Conservation (phyloP, 176 grass and related monocot genomes). For the Musa itinerans region DNA sequence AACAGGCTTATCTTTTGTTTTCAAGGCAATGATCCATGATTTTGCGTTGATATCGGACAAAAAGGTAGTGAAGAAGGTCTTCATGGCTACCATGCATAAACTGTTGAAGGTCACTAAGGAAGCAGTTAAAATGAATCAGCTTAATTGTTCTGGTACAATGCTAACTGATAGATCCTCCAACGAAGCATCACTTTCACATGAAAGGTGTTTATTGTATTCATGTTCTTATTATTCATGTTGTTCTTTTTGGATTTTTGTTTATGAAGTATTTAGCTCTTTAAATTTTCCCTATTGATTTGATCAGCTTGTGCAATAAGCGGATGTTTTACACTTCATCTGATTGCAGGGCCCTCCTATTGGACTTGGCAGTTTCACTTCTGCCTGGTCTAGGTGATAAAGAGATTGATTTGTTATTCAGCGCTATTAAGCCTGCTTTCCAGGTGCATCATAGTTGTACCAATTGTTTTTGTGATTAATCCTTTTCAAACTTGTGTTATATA, state of each 20-base stretch:
- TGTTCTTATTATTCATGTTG: not conserved
- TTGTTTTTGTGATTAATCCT: not conserved
- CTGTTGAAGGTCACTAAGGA: slow-evolving; percentile 58
- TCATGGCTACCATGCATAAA: slow-evolving; percentile 52
- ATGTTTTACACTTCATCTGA: slow-evolving; percentile 11
- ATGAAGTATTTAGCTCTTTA: not conserved
- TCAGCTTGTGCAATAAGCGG: not conserved
- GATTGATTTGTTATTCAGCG: slow-evolving; percentile 62
- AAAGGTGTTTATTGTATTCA: slow-evolving; percentile 1
- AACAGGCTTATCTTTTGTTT: slow-evolving; percentile 24
- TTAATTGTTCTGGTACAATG: slow-evolving; percentile 39
- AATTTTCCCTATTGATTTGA: slow-evolving; percentile 19
- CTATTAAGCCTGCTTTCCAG: slow-evolving; percentile 91
- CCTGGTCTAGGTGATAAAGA: slow-evolving; percentile 61
- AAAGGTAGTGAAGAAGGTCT: slow-evolving; percentile 51
- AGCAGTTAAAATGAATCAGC: slow-evolving; percentile 55
- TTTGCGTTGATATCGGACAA: slow-evolving; percentile 82
- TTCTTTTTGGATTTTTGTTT: slow-evolving; percentile 8
- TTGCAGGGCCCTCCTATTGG: slow-evolving; percentile 72
- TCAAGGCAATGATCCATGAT: slow-evolving; percentile 62
- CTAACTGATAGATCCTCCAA: slow-evolving; percentile 38
- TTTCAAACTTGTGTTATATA: not conserved
- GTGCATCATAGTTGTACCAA: slow-evolving; percentile 22
- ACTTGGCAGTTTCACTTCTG: slow-evolving; percentile 77
- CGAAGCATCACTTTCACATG: slow-evolving; percentile 12